These are phyloP conservation scores for Leishmania arabica DNA, from an alignment of 208 protist genomes.

Conservation along the genomic window DNA sequence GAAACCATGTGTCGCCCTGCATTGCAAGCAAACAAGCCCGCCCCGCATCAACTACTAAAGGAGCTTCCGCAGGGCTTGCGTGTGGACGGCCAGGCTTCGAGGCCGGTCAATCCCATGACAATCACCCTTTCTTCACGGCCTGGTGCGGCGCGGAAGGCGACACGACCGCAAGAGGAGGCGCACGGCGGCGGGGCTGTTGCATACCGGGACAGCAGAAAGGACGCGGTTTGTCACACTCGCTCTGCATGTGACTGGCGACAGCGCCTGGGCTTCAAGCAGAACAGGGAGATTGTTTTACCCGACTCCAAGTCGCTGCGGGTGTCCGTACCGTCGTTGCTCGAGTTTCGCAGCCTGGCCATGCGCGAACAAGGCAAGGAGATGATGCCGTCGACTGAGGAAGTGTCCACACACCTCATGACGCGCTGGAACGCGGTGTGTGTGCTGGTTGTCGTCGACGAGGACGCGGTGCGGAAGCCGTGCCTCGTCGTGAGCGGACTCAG, in stretches of 20 bases:
- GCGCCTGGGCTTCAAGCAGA: constrained; percentile 26
- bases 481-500: constrained; percentile 29
- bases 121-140: neutral
- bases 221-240: neutral
- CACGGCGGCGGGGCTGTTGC: neutral
- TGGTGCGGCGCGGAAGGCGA: neutral
- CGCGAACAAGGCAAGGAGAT: constrained; percentile 33
- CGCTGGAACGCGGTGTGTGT: constrained; percentile 18
- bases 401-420: constrained; percentile 15
- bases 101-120: neutral
- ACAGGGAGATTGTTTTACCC: constrained; percentile 23
- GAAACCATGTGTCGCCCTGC: neutral
- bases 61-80: neutral
- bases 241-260: constrained; percentile 2
- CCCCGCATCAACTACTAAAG: neutral
- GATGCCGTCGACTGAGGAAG: constrained; percentile 17
- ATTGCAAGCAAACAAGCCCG: neutral
- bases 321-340: constrained; percentile 5
- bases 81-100: neutral
- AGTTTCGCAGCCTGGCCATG: constrained; percentile 35
- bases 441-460: constrained; percentile 32
- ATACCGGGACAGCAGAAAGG: neutral
- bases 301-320: constrained; percentile 22
- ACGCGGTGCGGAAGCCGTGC: constrained; percentile 23
- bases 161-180: neutral